These are phyloP conservation scores for Penicillium oxalicum DNA, from an alignment of 2,329 filamentous ascomycete genomes.

Conservation along the genomic window DNA sequence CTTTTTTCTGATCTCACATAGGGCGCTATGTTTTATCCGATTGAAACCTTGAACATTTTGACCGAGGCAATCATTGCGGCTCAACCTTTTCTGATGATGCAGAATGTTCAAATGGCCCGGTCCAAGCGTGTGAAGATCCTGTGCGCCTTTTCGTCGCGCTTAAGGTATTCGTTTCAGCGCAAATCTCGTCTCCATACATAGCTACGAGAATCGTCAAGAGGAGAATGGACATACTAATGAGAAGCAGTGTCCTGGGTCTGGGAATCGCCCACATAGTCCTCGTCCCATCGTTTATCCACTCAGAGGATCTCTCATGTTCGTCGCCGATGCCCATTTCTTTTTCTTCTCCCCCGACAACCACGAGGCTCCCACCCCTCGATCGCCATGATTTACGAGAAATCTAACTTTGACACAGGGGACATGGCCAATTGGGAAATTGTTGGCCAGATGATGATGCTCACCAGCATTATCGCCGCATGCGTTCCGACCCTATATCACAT, in stretches of 20 bases:
- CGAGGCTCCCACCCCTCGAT: too few species aligned
- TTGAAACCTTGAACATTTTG: background rate
- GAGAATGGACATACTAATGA: background rate
- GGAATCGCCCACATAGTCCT: background rate
- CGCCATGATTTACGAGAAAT: background rate
- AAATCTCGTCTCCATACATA: too few species aligned
- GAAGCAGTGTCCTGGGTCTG: background rate
- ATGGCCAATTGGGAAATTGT: conserved; percentile 12
- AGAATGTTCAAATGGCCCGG: conserved; percentile 18
- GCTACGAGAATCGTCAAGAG: background rate
- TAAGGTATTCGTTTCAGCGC: conserved; percentile 7
- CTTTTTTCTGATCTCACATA: background rate
- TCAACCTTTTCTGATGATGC: conserved; percentile 22
- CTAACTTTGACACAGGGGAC: background rate
- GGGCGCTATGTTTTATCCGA: background rate
- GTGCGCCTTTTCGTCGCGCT: conserved; percentile 14
- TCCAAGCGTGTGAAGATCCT: conserved; percentile 18
- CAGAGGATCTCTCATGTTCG: background rate
- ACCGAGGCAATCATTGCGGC: background rate
- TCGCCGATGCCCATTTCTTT: background rate
- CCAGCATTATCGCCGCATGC: conserved; percentile 20
- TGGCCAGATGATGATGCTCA: conserved; percentile 22
- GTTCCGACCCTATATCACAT: conserved; percentile 20
- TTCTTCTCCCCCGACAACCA: background rate
- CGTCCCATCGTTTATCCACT: background rate